Conservation (phyloP, 495 filamentous ascomycete genomes). For the Sordaria brevicollis region DNA sequence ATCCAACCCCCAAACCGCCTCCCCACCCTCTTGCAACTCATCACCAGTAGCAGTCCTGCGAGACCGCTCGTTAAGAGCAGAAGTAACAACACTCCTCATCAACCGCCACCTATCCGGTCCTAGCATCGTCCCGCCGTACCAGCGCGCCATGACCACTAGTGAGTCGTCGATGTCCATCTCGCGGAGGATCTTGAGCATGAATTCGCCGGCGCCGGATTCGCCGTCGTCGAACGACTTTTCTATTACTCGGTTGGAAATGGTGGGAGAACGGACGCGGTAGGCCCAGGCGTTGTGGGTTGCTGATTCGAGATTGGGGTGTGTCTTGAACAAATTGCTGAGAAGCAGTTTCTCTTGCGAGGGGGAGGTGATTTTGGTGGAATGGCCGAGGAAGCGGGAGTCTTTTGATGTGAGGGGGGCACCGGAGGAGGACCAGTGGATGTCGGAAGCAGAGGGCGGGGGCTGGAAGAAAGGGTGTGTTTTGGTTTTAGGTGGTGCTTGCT, state of each 20-base stretch:
- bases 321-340: conserved; percentile 29
- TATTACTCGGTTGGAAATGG: conserved; percentile 32
- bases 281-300: conserved; percentile 47
- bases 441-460: conserved; percentile 4
- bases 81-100: conserved; percentile 38
- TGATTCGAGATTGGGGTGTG: conserved; percentile 28
- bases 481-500: background rate
- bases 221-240: conserved; percentile 93
- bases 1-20: conserved; percentile 71
- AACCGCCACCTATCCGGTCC: conserved; percentile 68
- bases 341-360: conserved; percentile 23
- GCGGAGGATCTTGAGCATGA: conserved; percentile 72
- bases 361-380: conserved; percentile 29
- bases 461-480: conserved; percentile 3
- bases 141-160: conserved; percentile 80
- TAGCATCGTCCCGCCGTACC: conserved; percentile 83
- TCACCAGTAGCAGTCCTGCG: conserved; percentile 30
- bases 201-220: conserved; percentile 73
- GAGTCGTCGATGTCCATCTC: conserved; percentile 70
- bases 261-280: conserved; percentile 23
- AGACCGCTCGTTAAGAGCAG: conserved; percentile 35
- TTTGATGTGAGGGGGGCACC: conserved; percentile 35
- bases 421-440: conserved; percentile 24
- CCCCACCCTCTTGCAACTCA: conserved; percentile 21
- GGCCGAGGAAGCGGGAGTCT: conserved; percentile 41